These are phyloP conservation scores for Coleophoma crateriformis DNA, from an alignment of 2,329 filamentous ascomycete genomes.

Conservation along the genomic window DNA sequence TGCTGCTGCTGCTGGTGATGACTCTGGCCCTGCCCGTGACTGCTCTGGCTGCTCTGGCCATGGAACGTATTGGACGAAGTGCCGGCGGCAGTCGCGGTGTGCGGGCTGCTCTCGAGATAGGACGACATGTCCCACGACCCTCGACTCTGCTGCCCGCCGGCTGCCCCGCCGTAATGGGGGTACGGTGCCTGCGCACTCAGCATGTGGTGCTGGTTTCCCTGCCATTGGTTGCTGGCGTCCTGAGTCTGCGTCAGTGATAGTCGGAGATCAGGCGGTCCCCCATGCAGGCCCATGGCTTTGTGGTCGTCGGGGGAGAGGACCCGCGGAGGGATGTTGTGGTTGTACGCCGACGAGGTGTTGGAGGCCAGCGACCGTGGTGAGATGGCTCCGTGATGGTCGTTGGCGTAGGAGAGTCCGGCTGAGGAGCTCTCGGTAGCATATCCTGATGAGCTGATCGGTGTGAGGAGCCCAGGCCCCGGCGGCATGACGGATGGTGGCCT, in stretches of 20 bases:
- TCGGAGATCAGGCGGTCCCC: constrained; percentile 23
- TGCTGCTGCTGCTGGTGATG: constrained; percentile 8
- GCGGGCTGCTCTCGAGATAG: constrained; percentile 21
- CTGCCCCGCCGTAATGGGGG: constrained; percentile 5
- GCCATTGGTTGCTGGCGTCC: constrained; percentile 21
- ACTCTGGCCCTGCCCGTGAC: too few species aligned
- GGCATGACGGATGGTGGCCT: constrained; percentile 26
- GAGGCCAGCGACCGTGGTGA: constrained; percentile 25
- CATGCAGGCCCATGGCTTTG: constrained; percentile 17
- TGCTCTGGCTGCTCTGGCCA: constrained; percentile 12
- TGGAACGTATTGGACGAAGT: constrained; percentile 11
- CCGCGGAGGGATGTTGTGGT: constrained; percentile 16
- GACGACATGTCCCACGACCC: constrained; percentile 25
- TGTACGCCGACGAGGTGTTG: constrained; percentile 19
- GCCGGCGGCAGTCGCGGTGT: constrained; percentile 19
- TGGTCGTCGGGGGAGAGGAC: constrained; percentile 21
- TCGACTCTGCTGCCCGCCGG: constrained; percentile 13
- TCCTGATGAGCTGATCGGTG: constrained; percentile 24
- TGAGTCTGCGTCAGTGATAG: constrained; percentile 18
- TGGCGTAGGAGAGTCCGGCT: constrained; percentile 18
- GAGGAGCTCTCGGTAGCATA: constrained; percentile 23
- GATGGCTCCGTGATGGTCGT: constrained; percentile 23
- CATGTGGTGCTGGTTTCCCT: constrained; percentile 21
- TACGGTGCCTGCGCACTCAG: constrained; percentile 17
- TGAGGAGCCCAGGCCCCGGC: constrained; percentile 21